These are phyloP conservation scores for Dactylellina cionopaga DNA, from an alignment of 2,329 filamentous ascomycete genomes.

Conservation along the genomic window DNA sequence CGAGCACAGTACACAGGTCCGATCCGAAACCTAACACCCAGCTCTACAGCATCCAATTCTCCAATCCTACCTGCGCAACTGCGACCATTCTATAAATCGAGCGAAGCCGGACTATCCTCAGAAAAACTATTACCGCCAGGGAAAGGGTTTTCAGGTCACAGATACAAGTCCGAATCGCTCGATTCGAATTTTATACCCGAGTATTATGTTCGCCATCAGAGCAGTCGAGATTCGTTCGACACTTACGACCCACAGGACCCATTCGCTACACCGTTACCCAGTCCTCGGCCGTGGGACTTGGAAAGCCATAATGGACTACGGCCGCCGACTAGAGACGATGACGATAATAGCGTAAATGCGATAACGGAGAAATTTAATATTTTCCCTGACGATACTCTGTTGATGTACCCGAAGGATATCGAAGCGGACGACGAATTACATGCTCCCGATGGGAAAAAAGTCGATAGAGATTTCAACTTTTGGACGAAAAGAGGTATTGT, in stretches of 20 bases:
- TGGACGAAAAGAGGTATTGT: constrained; percentile 72
- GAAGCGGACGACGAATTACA: constrained; percentile 79
- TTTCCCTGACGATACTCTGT: constrained; percentile 71
- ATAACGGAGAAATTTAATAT: constrained; percentile 80
- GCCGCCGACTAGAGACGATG: constrained; percentile 72
- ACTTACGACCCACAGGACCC: constrained; percentile 38
- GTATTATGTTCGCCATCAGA: constrained; percentile 30
- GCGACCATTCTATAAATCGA: constrained; percentile 23
- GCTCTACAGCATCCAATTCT: constrained; percentile 37
- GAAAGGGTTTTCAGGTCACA: constrained; percentile 32
- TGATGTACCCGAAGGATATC: constrained; percentile 76
- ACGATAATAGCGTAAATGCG: constrained; percentile 72
- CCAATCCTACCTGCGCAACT: constrained; percentile 24
- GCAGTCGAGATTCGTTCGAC: constrained; percentile 44
- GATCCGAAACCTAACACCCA: constrained; percentile 43
- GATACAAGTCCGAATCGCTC: constrained; percentile 29
- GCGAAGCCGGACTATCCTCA: constrained; percentile 5
- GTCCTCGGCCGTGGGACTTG: constrained; percentile 36
- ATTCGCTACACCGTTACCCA: constrained; percentile 40
- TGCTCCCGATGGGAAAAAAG: constrained; percentile 74
- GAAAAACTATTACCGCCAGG: constrained; percentile 37
- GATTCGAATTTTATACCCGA: constrained; percentile 36
- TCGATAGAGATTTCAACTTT: constrained; percentile 71
- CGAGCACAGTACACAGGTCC: constrained; percentile 42
- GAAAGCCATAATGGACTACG: constrained; percentile 26